Base-by-base conservation (phyloP, 164 flowering plant species). In the Magnolia kwangsiensis region DNA sequence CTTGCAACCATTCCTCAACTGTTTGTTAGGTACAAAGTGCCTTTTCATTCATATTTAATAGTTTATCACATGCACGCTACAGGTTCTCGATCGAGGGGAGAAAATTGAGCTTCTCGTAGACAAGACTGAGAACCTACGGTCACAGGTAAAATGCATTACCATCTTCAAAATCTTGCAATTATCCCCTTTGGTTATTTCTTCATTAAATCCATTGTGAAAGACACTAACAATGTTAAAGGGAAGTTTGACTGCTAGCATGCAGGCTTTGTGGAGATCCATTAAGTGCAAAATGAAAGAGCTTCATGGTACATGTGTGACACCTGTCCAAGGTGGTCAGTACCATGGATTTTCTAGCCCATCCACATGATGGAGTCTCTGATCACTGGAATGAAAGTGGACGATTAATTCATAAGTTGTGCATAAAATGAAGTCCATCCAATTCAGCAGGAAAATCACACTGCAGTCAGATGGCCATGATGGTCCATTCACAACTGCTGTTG, bases 21-120 rank as follows among this genome's bases (percentile, higher is more conserved):
- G 45, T 5, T 37, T 37, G 45, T 37, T 37, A 3, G 45, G 45
- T 37, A 37, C 45, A 21, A 29, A 68, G n/a, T 27, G 71, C 18
- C 8, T 13, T 29, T 19, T 68, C 13, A 29, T 37, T 19, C n/a
- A 13, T 68, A 68, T 68, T 68, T 16, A 27, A 51, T 31, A 37
- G n/a, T 27, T 13, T 68, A 18, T 13, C 49, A 68, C n/a, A 68
- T 68, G 49, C 50, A 49, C 8, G 50, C 16, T 81, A 83, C 86
- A 94, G 98, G 98, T 94, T 79, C 96, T 94, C 73, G 98, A 94
- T 74, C 93, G 98, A 80, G 98, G 97, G 69, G 98, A 92, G 82
- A 94, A 92, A 77, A 94, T 92, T 78, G 98, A 94, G 87, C 84
- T 94, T 72, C 78, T 94, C 75, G 97, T 94, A 79, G 97, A 94